Evolutionary conservation across 2,329 filamentous ascomycete species (phyloP).

Genomic region (Pestalotiopsis sp.): DNA sequence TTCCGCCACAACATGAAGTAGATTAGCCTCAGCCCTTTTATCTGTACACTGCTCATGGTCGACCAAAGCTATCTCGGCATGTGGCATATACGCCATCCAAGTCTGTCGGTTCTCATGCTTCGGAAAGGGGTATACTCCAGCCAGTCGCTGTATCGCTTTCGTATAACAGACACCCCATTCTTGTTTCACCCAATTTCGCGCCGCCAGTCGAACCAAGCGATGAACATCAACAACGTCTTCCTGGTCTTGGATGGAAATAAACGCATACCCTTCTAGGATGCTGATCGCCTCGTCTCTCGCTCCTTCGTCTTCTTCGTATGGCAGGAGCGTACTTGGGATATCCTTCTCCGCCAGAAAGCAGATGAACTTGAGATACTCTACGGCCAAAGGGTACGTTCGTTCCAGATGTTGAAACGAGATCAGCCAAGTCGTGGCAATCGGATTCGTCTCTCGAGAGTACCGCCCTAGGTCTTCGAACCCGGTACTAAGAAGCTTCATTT

Average conservation of each 20-base stretch:
- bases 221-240: not conserved
- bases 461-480: not conserved
- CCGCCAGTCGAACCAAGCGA: slow-evolving; percentile 12
- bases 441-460: not conserved
- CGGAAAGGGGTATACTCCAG: not conserved
- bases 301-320: not conserved
- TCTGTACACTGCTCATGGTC: not conserved
- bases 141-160: slow-evolving; percentile 1
- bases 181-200: slow-evolving; percentile 13
- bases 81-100: slow-evolving; percentile 14
- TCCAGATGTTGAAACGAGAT: slow-evolving; percentile 29
- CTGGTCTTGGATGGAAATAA: not conserved
- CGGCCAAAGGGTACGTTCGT: not conserved
- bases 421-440: slow-evolving; percentile 34
- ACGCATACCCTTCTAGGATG: not conserved
- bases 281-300: not conserved
- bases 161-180: slow-evolving; percentile 11
- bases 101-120: not conserved
- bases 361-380: not conserved
- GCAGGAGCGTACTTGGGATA: not conserved
- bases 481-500: slow-evolving; percentile 14
- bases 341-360: not conserved
- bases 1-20: not conserved
- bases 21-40: not conserved
- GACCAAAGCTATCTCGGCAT: slow-evolving; percentile 11